A percentile compares a stretch with the other conserved stretches of the same genome.
These are phyloP conservation scores for Apiotrichum laibachii DNA, from an alignment of 1,284 basidiomycete species.

Conservation along the genomic window DNA sequence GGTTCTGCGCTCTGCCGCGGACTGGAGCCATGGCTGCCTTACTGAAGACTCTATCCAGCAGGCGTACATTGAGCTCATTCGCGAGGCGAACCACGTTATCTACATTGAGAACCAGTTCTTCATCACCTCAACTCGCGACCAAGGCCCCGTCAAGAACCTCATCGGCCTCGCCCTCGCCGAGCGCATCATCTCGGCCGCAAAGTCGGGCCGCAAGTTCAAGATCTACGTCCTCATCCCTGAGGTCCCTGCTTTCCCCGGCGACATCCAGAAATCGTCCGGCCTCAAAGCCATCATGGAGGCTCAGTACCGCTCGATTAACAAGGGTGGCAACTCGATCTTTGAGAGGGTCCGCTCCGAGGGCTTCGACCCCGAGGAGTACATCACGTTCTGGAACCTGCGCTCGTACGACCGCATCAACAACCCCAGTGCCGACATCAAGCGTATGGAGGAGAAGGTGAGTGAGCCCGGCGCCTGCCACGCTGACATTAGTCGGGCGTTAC, in stretches of 20 bases:
- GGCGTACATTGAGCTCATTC: conserved; percentile 74
- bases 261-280: conserved; percentile 67
- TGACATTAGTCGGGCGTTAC: conserved; percentile 62
- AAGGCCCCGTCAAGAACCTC: conserved; percentile 68
- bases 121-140: conserved; percentile 66
- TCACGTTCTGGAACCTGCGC: conserved; percentile 81
- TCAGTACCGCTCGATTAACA: conserved; percentile 71
- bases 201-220: conserved; percentile 72
- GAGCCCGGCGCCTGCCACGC: neutral
- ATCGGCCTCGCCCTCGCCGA: conserved; percentile 79
- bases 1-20: conserved; percentile 69
- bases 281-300: conserved; percentile 59
- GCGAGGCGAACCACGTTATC: conserved; percentile 78
- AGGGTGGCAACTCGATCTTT: conserved; percentile 81
- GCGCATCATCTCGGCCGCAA: conserved; percentile 75
- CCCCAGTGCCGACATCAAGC: conserved; percentile 60
- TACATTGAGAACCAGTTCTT: conserved; percentile 97
- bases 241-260: conserved; percentile 60
- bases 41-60: conserved; percentile 80
- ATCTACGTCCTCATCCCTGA: conserved; percentile 69
- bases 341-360: conserved; percentile 75
- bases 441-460: conserved; percentile 62
- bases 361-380: conserved; percentile 65
- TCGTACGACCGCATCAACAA: conserved; percentile 88
- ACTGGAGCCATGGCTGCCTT: conserved; percentile 88